These are phyloP conservation scores for Cenchrus purpureus DNA, from an alignment of 176 grass and related monocot species.

Conservation along the genomic window DNA sequence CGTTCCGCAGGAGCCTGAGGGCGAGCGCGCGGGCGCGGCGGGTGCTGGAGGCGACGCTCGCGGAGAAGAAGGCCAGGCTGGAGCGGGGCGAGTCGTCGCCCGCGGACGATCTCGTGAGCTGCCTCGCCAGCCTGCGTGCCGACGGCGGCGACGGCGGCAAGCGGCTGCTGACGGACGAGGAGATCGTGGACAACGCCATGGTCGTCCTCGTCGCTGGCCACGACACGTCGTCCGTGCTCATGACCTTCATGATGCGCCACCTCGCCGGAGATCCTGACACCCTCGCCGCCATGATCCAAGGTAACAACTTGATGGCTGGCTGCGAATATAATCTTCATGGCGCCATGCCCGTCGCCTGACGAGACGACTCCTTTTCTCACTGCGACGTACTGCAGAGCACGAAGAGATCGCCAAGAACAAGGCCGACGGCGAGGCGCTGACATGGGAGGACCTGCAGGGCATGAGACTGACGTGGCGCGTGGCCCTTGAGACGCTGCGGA, in stretches of 20 bases:
- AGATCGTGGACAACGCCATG: slow-evolving; percentile 61
- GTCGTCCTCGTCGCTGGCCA: slow-evolving; percentile 41
- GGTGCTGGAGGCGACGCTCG: slow-evolving; percentile 19
- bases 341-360: background rate
- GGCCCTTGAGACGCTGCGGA: slow-evolving; percentile 45
- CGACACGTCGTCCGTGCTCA: slow-evolving; percentile 56
- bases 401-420: slow-evolving; percentile 50
- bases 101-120: slow-evolving; percentile 46
- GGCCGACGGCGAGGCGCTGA: slow-evolving; percentile 41
- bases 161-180: slow-evolving; percentile 50
- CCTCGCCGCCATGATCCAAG: slow-evolving; percentile 39
- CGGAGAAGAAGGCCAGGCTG: slow-evolving; percentile 37
- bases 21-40: slow-evolving; percentile 37
- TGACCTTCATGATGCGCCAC: slow-evolving; percentile 61
- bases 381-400: slow-evolving; percentile 27
- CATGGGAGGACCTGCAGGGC: slow-evolving; percentile 45
- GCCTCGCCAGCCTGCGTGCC: slow-evolving; percentile 27
- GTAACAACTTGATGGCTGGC: background rate
- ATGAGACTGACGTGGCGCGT: slow-evolving; percentile 63
- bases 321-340: too few species aligned
- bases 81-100: slow-evolving; percentile 19
- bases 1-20: slow-evolving; percentile 47
- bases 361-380: background rate
- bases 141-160: background rate
- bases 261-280: slow-evolving; percentile 44